phyloP scores from a whole-genome alignment of 2,329 filamentous ascomycete genomes.

The Aspergillus neoniger region DNA sequence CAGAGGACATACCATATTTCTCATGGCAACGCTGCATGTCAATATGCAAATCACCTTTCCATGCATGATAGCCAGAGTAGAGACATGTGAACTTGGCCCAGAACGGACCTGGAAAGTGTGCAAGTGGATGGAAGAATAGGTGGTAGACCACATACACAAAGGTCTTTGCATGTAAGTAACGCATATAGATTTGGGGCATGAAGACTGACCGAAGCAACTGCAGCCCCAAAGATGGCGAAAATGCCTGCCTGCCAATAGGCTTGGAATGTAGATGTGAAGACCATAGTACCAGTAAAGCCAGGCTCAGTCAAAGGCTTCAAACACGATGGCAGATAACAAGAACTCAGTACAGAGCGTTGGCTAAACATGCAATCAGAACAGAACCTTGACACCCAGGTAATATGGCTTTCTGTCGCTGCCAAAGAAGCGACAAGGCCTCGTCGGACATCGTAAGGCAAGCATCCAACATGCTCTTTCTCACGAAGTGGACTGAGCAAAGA shows the following conservation, averaged over 20 bases:
- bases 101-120: not conserved
- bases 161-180: not conserved
- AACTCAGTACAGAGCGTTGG: not conserved
- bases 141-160: not conserved
- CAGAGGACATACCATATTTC: conserved; percentile 30
- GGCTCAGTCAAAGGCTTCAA: not conserved
- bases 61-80: conserved; percentile 27
- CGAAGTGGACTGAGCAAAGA: not conserved
- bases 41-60: conserved; percentile 31
- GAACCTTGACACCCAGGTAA: not conserved
- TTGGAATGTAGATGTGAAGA: not conserved
- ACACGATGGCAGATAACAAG: not conserved
- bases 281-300: not conserved
- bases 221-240: not conserved
- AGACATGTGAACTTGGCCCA: conserved; percentile 61
- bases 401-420: not conserved
- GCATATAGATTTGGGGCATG: too few species aligned
- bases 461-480: not conserved
- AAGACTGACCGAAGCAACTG: not conserved
- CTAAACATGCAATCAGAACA: not conserved
- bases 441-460: not conserved
- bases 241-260: not conserved
- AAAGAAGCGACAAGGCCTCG: not conserved
- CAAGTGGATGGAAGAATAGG: not conserved
- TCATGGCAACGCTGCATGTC: conserved; percentile 30